These are phyloP conservation scores for Pythium dissimile DNA, from an alignment of 352 stramenopile genomes.

Conservation along the genomic window DNA sequence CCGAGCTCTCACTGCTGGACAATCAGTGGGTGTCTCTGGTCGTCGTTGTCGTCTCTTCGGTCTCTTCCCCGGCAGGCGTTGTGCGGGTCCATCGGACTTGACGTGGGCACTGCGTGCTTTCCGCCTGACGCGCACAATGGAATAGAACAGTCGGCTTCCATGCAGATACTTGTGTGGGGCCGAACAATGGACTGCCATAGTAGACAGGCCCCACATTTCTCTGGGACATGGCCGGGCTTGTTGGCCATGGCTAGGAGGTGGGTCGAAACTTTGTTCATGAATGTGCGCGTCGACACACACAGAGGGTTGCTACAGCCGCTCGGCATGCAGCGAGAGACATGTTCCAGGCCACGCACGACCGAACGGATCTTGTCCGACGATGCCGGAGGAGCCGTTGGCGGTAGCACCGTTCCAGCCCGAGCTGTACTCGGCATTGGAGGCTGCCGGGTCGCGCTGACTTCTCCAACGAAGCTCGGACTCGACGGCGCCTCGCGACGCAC, in stretches of 20 bases:
- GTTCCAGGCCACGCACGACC: conserved; percentile 23
- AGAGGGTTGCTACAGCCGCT: conserved; percentile 22
- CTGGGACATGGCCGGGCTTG: conserved; percentile 17
- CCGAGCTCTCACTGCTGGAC: conserved; percentile 13
- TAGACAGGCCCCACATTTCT: conserved; percentile 20
- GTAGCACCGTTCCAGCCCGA: not conserved
- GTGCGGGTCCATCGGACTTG: not conserved
- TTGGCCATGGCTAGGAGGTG: conserved; percentile 21
- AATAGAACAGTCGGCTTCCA: conserved; percentile 22
- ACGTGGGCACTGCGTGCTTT: not conserved
- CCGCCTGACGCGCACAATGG: conserved; percentile 16
- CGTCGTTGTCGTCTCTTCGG: conserved; percentile 24
- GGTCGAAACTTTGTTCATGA: conserved; percentile 26
- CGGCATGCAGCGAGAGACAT: conserved; percentile 21
- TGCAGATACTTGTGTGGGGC: conserved; percentile 23
- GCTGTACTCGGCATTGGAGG: not conserved
- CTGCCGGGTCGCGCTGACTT: not conserved
- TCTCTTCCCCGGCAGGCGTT: conserved; percentile 8
- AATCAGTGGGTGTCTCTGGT: conserved; percentile 14
- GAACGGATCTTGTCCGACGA: conserved; percentile 28
- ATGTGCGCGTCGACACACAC: conserved; percentile 23
- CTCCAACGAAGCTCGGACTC: conserved; percentile 17
- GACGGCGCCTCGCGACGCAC: conserved; percentile 13
- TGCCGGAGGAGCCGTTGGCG: not conserved
- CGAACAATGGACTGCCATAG: conserved; percentile 25